Evolutionary conservation across 192 early-diverging fungal genomes (phyloP).

Genomic region (Gigaspora rosea): DNA sequence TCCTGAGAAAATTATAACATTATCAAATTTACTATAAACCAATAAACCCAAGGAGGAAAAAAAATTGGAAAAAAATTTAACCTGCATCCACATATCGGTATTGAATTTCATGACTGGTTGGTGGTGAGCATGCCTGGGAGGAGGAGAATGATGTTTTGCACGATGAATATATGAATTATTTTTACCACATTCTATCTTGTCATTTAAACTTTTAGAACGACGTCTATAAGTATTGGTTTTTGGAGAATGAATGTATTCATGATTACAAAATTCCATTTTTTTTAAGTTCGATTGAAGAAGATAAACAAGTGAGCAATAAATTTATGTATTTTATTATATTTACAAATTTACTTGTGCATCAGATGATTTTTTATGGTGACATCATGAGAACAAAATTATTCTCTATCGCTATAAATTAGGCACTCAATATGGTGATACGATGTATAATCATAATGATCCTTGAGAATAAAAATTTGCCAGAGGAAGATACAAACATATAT

Average conservation of each 20-base stretch:
- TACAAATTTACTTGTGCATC: no score
- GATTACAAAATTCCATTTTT: not conserved
- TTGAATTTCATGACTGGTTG: conserved; percentile 38
- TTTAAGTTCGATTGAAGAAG: no score
- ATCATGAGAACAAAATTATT: no score
- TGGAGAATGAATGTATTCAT: conserved; percentile 17
- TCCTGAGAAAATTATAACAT: conserved; percentile 19
- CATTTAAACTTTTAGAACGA: conserved; percentile 10
- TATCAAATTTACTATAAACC: not conserved
- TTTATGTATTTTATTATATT: no score
- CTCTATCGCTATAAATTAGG: not conserved
- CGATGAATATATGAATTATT: not conserved
- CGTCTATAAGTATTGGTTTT: conserved; percentile 32
- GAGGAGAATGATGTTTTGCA: conserved; percentile 26
- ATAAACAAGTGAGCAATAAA: no score
- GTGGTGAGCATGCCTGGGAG: conserved; percentile 32
- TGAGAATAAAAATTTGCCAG: not conserved
- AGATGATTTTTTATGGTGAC: no score
- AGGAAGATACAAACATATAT: no score
- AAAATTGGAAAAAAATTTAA: conserved; percentile 9
- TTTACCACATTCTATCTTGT: not conserved
- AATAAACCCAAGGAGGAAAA: not conserved
- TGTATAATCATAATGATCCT: not conserved
- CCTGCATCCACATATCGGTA: conserved; percentile 35
- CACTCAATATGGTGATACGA: not conserved